A percentile compares a stretch with the other conserved stretches of the same genome.
phyloP scores from a whole-genome alignment of 2,329 filamentous ascomycete species.

The Nigrograna mackinnonii region DNA sequence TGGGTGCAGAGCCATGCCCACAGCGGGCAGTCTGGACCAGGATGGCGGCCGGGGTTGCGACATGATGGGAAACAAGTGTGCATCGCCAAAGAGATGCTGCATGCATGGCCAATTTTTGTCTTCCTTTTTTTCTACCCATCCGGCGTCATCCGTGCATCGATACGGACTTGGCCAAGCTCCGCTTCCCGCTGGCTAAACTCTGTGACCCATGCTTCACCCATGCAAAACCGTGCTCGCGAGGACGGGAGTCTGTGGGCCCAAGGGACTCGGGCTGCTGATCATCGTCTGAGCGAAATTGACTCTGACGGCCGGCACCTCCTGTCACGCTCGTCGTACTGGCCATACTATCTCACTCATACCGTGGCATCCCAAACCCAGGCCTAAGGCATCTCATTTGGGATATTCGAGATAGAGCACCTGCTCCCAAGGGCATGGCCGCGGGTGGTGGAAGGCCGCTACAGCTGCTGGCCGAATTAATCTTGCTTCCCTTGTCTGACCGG shows the following conservation, averaged over 20 bases:
- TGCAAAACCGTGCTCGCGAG: slow-evolving; percentile 10
- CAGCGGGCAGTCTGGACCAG: slow-evolving; percentile 20
- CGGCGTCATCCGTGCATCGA: slow-evolving; percentile 37
- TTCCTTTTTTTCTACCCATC: slow-evolving; percentile 23
- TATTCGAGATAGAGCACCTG: slow-evolving; percentile 8
- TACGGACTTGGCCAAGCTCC: slow-evolving; percentile 27
- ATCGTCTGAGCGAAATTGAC: slow-evolving; percentile 26
- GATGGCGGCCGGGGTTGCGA: slow-evolving; percentile 21
- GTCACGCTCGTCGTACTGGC: slow-evolving; percentile 22
- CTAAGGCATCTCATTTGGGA: background rate
- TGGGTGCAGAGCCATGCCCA: slow-evolving; percentile 15
- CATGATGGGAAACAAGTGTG: slow-evolving; percentile 24
- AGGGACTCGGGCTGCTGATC: slow-evolving; percentile 27
- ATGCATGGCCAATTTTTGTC: slow-evolving; percentile 22
- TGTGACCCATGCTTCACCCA: slow-evolving; percentile 11
- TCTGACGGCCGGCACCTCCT: slow-evolving; percentile 18
- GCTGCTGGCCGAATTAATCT: slow-evolving; percentile 11
- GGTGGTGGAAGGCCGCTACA: slow-evolving; percentile 8
- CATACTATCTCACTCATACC: slow-evolving; percentile 11
- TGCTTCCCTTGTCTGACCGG: background rate
- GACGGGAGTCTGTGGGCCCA: slow-evolving; percentile 37
- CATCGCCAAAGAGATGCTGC: slow-evolving; percentile 30
- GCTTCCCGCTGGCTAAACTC: slow-evolving; percentile 37
- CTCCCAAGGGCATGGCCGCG: slow-evolving; percentile 15
- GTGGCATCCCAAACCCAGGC: background rate